Evolutionary conservation across 768 basidiomycete genomes (phyloP).

Genomic region (Pleurotus sapidus): DNA sequence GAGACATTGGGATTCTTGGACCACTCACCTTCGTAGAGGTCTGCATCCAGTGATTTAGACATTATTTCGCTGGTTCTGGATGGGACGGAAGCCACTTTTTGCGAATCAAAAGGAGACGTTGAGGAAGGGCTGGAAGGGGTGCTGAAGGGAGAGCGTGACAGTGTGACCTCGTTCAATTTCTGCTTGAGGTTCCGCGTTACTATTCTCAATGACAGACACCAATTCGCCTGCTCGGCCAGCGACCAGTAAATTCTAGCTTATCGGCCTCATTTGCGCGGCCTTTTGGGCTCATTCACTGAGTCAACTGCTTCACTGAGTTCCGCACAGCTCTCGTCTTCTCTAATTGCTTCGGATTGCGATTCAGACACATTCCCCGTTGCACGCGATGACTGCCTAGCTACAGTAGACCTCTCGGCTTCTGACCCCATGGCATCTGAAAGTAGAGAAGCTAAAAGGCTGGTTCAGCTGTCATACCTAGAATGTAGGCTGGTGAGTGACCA

Average conservation of each 20-base stretch:
- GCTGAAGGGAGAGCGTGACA: too few relatives aligned
- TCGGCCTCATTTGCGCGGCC: conserved; percentile 9
- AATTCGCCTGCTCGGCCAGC: neutral
- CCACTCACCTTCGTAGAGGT: neutral
- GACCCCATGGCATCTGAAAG: conserved; percentile 5
- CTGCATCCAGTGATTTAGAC: conserved; percentile 21
- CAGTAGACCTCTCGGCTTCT: neutral
- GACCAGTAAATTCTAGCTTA: conserved; percentile 8
- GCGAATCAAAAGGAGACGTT: too few relatives aligned
- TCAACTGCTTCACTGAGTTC: conserved; percentile 49
- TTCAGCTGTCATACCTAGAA: conserved; percentile 66
- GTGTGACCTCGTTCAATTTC: too few relatives aligned
- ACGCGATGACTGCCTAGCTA: neutral
- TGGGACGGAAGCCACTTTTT: too few relatives aligned
- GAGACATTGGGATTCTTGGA: neutral
- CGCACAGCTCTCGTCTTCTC: conserved; percentile 10
- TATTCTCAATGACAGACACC: neutral
- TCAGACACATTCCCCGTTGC: neutral
- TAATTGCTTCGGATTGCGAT: neutral
- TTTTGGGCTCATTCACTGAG: conserved; percentile 36
- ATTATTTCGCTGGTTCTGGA: conserved; percentile 60
- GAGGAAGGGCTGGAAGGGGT: too few relatives aligned
- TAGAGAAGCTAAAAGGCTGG: conserved; percentile 17
- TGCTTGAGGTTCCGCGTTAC: too few relatives aligned
- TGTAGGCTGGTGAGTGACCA: conserved; percentile 48